Evolutionary conservation across 225 moss, liverwort and hornwort genomes (phyloP).

Genomic region (Asterella californica): DNA sequence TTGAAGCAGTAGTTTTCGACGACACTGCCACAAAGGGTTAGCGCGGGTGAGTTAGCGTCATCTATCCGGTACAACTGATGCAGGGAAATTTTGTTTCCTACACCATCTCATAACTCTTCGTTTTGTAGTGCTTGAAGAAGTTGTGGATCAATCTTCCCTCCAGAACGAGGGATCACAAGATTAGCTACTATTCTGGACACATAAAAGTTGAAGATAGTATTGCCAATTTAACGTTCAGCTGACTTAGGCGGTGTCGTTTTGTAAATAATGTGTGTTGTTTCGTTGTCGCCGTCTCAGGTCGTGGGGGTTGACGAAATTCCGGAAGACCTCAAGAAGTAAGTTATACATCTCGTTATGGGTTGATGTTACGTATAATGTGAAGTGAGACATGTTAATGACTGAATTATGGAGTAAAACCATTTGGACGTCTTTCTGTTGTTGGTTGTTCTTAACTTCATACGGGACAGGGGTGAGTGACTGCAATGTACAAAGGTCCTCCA

Average conservation of each 20-base stretch:
- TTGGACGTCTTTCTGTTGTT: no score
- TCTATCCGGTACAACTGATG: neutral
- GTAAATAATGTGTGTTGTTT: no score
- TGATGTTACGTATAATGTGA: neutral
- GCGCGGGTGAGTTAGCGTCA: neutral
- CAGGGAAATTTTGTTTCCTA: neutral
- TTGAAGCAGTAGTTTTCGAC: neutral
- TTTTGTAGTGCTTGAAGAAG: neutral
- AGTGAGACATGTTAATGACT: neutral
- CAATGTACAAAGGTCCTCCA: no score
- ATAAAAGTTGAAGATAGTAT: no score
- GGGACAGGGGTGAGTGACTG: no score
- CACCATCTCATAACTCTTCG: neutral
- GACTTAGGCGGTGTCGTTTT: no score
- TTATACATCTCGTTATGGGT: neutral
- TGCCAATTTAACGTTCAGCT: no score
- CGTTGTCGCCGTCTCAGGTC: conserved; percentile 41
- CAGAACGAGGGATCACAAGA: no score
- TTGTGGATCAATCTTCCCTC: neutral
- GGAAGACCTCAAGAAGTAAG: conserved; percentile 72
- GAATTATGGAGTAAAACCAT: no score
- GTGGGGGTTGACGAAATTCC: conserved; percentile 74
- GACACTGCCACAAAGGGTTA: neutral
- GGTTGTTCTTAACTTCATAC: neutral
- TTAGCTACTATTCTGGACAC: no score